phyloP scores from a whole-genome alignment of 2,329 filamentous ascomycete genomes.

The Aspergillus sergii region DNA sequence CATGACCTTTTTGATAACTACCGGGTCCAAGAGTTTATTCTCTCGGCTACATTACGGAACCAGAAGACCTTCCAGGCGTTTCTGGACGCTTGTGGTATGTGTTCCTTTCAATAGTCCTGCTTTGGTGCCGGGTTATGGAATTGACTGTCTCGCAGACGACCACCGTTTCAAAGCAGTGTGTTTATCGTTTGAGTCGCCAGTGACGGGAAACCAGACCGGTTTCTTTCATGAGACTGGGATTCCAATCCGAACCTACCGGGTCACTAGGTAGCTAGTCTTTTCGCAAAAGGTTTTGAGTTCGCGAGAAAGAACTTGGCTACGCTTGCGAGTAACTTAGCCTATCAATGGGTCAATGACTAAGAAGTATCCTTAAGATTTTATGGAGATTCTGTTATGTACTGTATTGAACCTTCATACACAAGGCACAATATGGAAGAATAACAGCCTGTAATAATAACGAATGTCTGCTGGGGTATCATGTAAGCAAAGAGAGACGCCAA shows the following conservation, averaged over 20 bases:
- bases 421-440: background rate
- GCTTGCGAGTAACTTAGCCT: background rate
- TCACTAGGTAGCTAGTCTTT: conserved; percentile 21
- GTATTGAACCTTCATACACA: background rate
- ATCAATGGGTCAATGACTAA: background rate
- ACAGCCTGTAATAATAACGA: background rate
- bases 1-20: conserved; percentile 59
- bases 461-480: conserved; percentile 12
- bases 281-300: background rate
- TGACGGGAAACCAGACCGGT: conserved; percentile 46
- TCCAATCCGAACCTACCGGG: conserved; percentile 41
- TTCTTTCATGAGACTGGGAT: conserved; percentile 51
- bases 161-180: conserved; percentile 40
- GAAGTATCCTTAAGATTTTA: background rate
- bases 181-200: conserved; percentile 46
- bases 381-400: background rate
- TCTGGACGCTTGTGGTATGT: conserved; percentile 59
- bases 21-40: conserved; percentile 55
- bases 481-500: conserved; percentile 6
- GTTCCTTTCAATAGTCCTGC: background rate
- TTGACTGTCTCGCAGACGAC: conserved; percentile 27
- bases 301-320: background rate
- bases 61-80: conserved; percentile 64
- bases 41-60: conserved; percentile 65
- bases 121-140: background rate